phyloP scores from a whole-genome alignment of 257 asterid genomes.

The Penstemon eatonii region DNA sequence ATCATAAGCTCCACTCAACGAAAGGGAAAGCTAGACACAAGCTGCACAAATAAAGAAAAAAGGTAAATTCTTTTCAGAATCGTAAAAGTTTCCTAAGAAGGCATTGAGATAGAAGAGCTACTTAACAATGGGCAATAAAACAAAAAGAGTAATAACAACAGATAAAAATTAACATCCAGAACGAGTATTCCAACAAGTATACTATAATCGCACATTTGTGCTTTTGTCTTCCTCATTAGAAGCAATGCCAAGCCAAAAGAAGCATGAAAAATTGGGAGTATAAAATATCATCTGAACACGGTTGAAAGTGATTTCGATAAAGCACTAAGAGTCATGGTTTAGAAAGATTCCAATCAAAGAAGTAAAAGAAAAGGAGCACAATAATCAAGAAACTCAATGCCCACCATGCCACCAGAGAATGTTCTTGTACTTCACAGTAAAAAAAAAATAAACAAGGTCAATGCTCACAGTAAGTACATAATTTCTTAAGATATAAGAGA shows the following conservation, averaged over 20 bases:
- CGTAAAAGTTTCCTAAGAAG: neutral
- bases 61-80: neutral
- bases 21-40: constrained; percentile 68
- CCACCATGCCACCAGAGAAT: constrained; percentile 13
- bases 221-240: too few relatives aligned
- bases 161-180: neutral
- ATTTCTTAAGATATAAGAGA: neutral
- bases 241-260: too few relatives aligned
- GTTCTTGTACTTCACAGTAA: neutral
- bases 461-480: neutral
- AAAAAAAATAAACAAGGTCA: neutral
- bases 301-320: too few relatives aligned
- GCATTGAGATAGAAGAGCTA: neutral
- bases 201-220: neutral
- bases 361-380: neutral
- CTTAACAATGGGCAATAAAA: neutral
- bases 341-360: too few relatives aligned
- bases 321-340: too few relatives aligned
- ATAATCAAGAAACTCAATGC: neutral
- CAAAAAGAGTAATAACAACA: neutral
- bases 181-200: neutral
- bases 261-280: too few relatives aligned
- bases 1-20: constrained; percentile 56
- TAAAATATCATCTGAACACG: too few relatives aligned
- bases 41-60: constrained; percentile 40